A percentile compares a stretch with the other conserved stretches of the same genome.
Evolutionary conservation across 1,139 yeast species (phyloP).

Genomic region (Meyerozyma carpophila): DNA sequence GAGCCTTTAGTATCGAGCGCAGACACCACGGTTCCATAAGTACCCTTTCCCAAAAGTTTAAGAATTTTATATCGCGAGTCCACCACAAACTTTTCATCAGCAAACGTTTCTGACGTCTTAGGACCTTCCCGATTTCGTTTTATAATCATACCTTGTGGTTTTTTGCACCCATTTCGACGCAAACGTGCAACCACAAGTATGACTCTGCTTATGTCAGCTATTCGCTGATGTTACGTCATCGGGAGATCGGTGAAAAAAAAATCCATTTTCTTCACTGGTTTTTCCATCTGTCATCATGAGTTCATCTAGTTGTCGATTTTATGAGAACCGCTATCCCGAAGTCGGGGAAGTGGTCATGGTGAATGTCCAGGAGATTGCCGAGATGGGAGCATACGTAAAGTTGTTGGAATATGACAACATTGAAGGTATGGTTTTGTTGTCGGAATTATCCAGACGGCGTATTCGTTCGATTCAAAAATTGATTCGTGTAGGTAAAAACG

Average conservation of each 20-base stretch:
- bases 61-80: slow-evolving; percentile 61
- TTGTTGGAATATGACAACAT: slow-evolving; percentile 94
- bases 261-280: not conserved
- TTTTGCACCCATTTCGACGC: not conserved
- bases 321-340: slow-evolving; percentile 97
- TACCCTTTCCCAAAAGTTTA: slow-evolving; percentile 74
- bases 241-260: not conserved
- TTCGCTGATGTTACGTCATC: not conserved
- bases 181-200: not conserved
- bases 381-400: slow-evolving; percentile 97
- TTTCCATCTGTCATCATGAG: slow-evolving; percentile 43
- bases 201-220: not conserved
- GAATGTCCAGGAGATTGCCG: slow-evolving; percentile 96
- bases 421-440: slow-evolving; percentile 96
- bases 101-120: not conserved
- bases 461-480: slow-evolving; percentile 95
- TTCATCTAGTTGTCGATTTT: slow-evolving; percentile 90
- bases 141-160: not conserved
- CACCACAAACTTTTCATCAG: slow-evolving; percentile 47
- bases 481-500: slow-evolving; percentile 97
- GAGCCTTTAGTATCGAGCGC: slow-evolving; percentile 54
- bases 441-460: slow-evolving; percentile 97
- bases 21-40: slow-evolving; percentile 85
- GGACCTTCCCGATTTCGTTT: not conserved
- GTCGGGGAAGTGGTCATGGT: slow-evolving; percentile 99